A percentile compares a stretch with the other conserved stretches of the same genome.
These are phyloP conservation scores for Manihot esculenta DNA, from an alignment of 441 rosid genomes.

Conservation along the genomic window DNA sequence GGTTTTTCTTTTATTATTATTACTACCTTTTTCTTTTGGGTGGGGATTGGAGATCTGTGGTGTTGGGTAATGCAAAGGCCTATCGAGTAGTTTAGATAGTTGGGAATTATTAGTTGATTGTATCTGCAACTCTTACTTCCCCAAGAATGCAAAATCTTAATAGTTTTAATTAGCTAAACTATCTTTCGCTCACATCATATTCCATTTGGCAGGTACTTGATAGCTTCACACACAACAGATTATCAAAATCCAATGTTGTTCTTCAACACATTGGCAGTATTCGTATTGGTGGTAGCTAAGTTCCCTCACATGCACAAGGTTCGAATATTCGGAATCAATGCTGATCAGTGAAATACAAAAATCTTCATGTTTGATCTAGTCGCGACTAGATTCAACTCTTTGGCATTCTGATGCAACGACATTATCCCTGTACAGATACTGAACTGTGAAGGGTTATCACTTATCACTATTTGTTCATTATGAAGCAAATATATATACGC, in stretches of 20 bases:
- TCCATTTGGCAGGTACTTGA: slow-evolving; percentile 64
- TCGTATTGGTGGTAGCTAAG: slow-evolving; percentile 88
- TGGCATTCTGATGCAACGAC: slow-evolving; percentile 26
- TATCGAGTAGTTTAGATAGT: background rate
- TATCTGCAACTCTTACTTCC: background rate
- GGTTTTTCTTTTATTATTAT: background rate
- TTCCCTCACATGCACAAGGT: slow-evolving; percentile 99
- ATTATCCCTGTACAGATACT: slow-evolving; percentile 37
- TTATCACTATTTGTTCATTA: slow-evolving; percentile 2
- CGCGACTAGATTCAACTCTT: slow-evolving; percentile 16
- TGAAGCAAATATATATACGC: slow-evolving; percentile 18
- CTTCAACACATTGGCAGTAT: slow-evolving; percentile 77
- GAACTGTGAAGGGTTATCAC: slow-evolving; percentile 33
- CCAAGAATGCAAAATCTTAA: background rate
- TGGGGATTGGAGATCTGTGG: background rate
- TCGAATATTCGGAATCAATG: slow-evolving; percentile 91
- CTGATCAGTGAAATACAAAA: slow-evolving; percentile 41
- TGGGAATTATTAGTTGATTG: background rate
- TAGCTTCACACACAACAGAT: slow-evolving; percentile 92
- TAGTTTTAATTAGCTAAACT: background rate
- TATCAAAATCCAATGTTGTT: slow-evolving; percentile 88
- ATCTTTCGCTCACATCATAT: slow-evolving; percentile 6
- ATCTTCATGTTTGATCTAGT: background rate
- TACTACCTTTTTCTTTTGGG: background rate
- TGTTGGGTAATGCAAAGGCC: background rate